Percentiles rank a stretch among this genome's conserved stretches.
These are phyloP conservation scores for Candida succiphila DNA, from an alignment of 805 yeast species.

Conservation along the genomic window DNA sequence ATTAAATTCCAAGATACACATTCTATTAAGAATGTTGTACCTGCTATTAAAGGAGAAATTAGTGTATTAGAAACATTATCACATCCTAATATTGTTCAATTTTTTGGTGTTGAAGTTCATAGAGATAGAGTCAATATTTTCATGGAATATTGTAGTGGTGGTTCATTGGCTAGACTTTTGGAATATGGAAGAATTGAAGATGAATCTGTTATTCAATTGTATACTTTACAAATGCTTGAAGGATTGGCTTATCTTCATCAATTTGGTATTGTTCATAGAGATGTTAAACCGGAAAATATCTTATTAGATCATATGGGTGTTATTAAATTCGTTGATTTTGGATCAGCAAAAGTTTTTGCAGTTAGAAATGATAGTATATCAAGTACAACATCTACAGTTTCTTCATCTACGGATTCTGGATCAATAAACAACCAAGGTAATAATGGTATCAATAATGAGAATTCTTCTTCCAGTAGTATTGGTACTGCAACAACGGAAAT, in stretches of 20 bases:
- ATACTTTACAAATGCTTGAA: slow-evolving; percentile 86
- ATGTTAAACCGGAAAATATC: slow-evolving; percentile 92
- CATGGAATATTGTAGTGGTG: slow-evolving; percentile 97
- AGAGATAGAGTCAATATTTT: slow-evolving; percentile 90
- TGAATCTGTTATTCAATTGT: slow-evolving; percentile 84
- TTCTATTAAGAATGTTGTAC: slow-evolving; percentile 73
- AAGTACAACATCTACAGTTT: background rate
- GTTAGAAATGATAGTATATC: slow-evolving; percentile 25
- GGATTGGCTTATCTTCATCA: slow-evolving; percentile 92
- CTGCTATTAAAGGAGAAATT: slow-evolving; percentile 93
- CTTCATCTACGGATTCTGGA: background rate
- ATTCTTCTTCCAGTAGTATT: too few species aligned
- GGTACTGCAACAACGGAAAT: too few species aligned
- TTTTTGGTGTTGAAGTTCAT: slow-evolving; percentile 95
- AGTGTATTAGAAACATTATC: slow-evolving; percentile 88
- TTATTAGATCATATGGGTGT: slow-evolving; percentile 86
- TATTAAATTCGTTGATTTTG: slow-evolving; percentile 93
- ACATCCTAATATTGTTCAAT: slow-evolving; percentile 95
- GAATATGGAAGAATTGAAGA: slow-evolving; percentile 94
- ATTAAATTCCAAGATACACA: slow-evolving; percentile 84
- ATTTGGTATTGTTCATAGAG: slow-evolving; percentile 93
- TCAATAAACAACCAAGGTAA: slow-evolving; percentile 4
- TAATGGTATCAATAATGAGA: slow-evolving; percentile 23
- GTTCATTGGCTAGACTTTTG: slow-evolving; percentile 75
- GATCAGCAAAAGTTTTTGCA: slow-evolving; percentile 89